phyloP scores from a whole-genome alignment of 176 grass and related monocot species.

The Oryza meyeriana region DNA sequence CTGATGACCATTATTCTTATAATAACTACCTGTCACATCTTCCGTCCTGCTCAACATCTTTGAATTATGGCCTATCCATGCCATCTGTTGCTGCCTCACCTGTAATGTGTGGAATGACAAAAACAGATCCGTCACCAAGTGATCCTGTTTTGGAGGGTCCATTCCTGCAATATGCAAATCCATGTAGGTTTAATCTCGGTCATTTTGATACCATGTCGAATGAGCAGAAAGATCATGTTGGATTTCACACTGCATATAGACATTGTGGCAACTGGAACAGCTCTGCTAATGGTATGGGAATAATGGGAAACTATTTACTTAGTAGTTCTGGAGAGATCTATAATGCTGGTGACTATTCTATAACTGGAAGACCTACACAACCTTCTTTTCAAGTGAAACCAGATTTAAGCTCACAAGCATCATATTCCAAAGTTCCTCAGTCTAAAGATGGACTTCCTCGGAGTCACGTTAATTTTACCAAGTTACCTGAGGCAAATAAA shows the following conservation, averaged over 20 bases:
- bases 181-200: slow-evolving; percentile 48
- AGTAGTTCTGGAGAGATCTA: not conserved
- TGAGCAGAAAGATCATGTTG: slow-evolving; percentile 32
- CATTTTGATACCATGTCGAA: slow-evolving; percentile 42
- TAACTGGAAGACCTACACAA: not conserved
- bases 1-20: slow-evolving; percentile 19
- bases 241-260: slow-evolving; percentile 10
- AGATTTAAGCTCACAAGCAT: slow-evolving; percentile 8
- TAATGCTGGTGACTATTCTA: not conserved
- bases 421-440: slow-evolving; percentile 15
- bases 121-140: not conserved
- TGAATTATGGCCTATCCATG: slow-evolving; percentile 12
- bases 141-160: slow-evolving; percentile 16
- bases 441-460: slow-evolving; percentile 12
- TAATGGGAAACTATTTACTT: slow-evolving; percentile 13
- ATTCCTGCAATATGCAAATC: slow-evolving; percentile 39
- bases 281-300: not conserved
- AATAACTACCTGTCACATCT: slow-evolving; percentile 34
- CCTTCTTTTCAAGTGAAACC: slow-evolving; percentile 15
- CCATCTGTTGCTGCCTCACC: slow-evolving; percentile 25
- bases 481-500: slow-evolving; percentile 34
- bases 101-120: slow-evolving; percentile 24
- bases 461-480: slow-evolving; percentile 17
- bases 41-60: slow-evolving; percentile 35
- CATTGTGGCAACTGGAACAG: not conserved